These are phyloP conservation scores for Phaeosphaeria sp. DNA, from an alignment of 2,329 filamentous ascomycete species.

Conservation along the genomic window DNA sequence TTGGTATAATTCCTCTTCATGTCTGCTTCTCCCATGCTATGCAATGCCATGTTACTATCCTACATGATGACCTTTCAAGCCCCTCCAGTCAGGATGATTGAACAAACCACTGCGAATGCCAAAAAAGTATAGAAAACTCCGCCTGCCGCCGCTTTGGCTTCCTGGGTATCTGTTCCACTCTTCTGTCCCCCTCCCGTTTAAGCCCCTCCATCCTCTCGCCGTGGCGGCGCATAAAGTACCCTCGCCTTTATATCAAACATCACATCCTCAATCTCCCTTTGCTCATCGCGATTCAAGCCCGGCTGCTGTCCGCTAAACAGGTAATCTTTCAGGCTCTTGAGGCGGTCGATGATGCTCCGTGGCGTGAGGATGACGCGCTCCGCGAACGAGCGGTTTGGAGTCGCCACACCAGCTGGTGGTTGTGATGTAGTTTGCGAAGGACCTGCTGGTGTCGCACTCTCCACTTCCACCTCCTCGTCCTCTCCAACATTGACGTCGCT, in stretches of 20 bases:
- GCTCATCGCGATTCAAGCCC: conserved; percentile 68
- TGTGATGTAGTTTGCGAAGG: conserved; percentile 6
- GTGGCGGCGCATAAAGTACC: conserved; percentile 19
- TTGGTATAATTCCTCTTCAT: too few species aligned
- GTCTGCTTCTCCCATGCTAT: too few species aligned
- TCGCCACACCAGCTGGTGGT: conserved; percentile 14
- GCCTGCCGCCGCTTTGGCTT: too few species aligned
- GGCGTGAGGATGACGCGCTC: conserved; percentile 49
- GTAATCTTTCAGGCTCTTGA: conserved; percentile 57
- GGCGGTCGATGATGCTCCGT: conserved; percentile 58
- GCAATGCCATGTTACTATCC: too few species aligned
- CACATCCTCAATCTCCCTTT: conserved; percentile 76
- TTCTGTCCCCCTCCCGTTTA: too few species aligned
- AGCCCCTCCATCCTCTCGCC: conserved; percentile 40
- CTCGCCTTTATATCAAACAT: conserved; percentile 71
- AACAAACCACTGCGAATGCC: too few species aligned
- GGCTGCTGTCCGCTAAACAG: conserved; percentile 61
- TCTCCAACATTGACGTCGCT: not conserved
- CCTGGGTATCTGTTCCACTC: too few species aligned
- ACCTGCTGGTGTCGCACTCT: conserved; percentile 4
- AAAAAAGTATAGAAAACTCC: too few species aligned
- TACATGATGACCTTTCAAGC: too few species aligned
- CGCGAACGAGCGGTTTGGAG: conserved; percentile 39
- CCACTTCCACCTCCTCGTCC: not conserved
- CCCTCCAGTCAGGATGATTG: too few species aligned